Evolutionary conservation across 441 rosid genomes (phyloP), one percentile per base, ranked within the genome.

Genomic region (Aleurites moluccanus): DNA sequence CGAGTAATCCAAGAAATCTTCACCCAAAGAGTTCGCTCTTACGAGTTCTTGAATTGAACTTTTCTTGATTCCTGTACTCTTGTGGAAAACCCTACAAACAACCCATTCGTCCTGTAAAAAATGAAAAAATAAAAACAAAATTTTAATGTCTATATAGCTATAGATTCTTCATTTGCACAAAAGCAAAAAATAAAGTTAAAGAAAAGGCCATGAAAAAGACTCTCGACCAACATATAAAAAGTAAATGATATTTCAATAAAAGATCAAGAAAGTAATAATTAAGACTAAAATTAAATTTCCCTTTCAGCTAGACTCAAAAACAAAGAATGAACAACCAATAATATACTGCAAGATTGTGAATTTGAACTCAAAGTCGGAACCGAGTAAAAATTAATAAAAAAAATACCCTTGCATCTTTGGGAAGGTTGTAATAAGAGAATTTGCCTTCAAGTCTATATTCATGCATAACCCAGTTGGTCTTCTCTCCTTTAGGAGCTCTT

Each of bases 401-500:
- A 18, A 27, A 35, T 82, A 93, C 98, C 92, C 84, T 91, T 70
- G 98, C 82, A 56, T 84, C 60, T 67, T 83, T 92, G 69, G 96
- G 91, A 62, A 91, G 94, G 61, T 83, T 87, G 75, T 80, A 91
- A 76, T 89, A 93, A 25, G 98, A 86, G 82, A 88, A 86, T 82
- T 88, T 88, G 81, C 98, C 99, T 73, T 96, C 97, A 27, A 93
- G 94, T 64, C 99, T 88, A 61, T 82, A 96, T 73, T 96, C 99
- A 83, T 96, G 99, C 97, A 96, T 96, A 60, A 96, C 94, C 99
- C 99, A 96, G 62, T 89, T 93, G 38, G 91, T 85, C 78, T 96
- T 96, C 84, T 91, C 99, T 67, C 99, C 99, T 83, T 87, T 96
- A 0, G 99, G 99, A 68, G 99, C 99, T 88, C 98, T 86, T 27